Percentiles rank a stretch among this genome's conserved stretches.
phyloP scores from a whole-genome alignment of 805 yeast species.

The Teunomyces kruisii region DNA sequence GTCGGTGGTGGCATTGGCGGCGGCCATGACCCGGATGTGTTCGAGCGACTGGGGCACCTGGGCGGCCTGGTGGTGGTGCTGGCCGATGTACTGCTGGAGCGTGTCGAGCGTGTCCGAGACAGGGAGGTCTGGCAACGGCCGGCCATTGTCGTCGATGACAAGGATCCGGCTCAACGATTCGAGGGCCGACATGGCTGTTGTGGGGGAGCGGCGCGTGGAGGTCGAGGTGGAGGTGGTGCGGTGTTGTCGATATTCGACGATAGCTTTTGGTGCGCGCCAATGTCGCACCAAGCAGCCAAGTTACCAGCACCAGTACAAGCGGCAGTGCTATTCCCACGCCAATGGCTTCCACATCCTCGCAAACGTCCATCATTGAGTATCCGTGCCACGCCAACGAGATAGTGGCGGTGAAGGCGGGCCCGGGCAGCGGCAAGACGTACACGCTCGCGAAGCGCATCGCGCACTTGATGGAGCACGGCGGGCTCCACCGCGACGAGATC shows the following conservation, averaged over 20 bases:
- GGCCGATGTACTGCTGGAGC: slow-evolving; percentile 8
- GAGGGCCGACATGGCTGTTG: slow-evolving; percentile 12
- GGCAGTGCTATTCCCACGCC: neutral
- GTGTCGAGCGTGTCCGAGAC: slow-evolving; percentile 7
- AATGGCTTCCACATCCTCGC: slow-evolving; percentile 27
- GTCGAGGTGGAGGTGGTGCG: neutral
- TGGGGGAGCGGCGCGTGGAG: neutral
- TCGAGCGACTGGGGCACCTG: slow-evolving; percentile 2
- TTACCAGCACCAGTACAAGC: too few relatives aligned
- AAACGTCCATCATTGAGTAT: slow-evolving; percentile 43
- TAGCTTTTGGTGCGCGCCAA: neutral
- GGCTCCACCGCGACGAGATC: slow-evolving; percentile 51
- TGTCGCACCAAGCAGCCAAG: neutral
- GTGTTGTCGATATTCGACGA: neutral
- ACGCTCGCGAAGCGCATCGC: slow-evolving; percentile 57
- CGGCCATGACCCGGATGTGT: neutral
- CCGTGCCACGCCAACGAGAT: slow-evolving; percentile 41
- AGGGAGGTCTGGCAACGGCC: slow-evolving; percentile 7
- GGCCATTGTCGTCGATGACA: neutral
- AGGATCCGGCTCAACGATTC: slow-evolving; percentile 10
- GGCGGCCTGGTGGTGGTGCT: neutral
- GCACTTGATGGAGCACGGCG: slow-evolving; percentile 37
- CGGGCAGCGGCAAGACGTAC: slow-evolving; percentile 72
- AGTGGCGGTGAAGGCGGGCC: slow-evolving; percentile 62
- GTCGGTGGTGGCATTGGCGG: neutral